These are phyloP conservation scores for Zoysia matrella DNA, from an alignment of 202 grass and related monocot genomes.

Conservation along the genomic window DNA sequence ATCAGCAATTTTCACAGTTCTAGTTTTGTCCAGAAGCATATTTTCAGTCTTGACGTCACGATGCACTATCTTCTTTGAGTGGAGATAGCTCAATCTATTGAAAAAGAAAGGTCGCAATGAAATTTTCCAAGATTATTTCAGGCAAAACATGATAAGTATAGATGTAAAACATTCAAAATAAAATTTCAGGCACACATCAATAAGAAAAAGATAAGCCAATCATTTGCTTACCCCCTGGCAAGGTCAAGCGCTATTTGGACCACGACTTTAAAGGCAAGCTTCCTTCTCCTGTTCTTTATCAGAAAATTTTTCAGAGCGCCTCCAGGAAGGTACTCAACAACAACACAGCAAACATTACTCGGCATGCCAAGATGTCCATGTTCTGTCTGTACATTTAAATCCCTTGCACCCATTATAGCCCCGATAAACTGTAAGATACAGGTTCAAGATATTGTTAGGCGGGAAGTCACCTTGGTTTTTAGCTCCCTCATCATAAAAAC, in stretches of 20 bases:
- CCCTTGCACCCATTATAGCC: background rate
- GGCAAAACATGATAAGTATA: background rate
- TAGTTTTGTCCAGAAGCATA: constrained; percentile 76
- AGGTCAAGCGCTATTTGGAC: constrained; percentile 91
- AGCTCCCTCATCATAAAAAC: background rate
- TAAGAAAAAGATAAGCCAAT: background rate
- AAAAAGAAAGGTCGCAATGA: constrained; percentile 28
- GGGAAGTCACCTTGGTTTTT: background rate
- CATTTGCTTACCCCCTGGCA: constrained; percentile 79
- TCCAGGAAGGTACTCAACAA: constrained; percentile 19
- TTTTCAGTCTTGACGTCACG: no score
- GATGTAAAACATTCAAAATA: background rate
- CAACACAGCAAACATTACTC: no score
- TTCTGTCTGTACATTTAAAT: no score
- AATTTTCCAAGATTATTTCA: constrained; percentile 25
- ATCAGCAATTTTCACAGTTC: constrained; percentile 96
- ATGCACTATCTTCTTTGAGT: no score
- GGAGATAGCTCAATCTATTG: constrained; percentile 85
- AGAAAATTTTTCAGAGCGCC: constrained; percentile 98
- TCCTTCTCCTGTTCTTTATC: constrained; percentile 97
- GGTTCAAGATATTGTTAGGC: constrained; percentile 48
- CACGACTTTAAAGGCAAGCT: constrained; percentile 96
- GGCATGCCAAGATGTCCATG: no score
- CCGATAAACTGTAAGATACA: constrained; percentile 84
- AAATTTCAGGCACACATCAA: constrained; percentile 9